Conservation (phyloP, 352 stramenopile species). For the Blastocystis sp. region DNA sequence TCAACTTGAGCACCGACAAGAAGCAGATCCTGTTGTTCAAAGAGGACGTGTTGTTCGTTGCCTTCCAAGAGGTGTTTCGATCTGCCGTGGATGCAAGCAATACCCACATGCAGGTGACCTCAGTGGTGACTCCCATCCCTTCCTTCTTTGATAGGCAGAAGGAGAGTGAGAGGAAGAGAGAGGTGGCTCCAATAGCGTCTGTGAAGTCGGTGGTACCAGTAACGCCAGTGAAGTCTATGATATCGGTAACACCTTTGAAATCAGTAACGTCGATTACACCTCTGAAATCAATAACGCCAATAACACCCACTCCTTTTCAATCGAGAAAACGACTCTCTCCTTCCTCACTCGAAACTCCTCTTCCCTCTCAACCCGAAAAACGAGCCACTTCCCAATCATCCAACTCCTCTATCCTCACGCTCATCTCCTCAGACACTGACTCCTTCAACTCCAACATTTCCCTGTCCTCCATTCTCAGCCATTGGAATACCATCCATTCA, state of each 20-base stretch:
- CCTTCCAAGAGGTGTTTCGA: conserved; percentile 58
- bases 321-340: too few relatives aligned
- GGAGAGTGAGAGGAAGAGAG: conserved; percentile 34
- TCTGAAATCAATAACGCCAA: too few relatives aligned
- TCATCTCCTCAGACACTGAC: too few relatives aligned
- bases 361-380: too few relatives aligned
- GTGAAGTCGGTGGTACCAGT: too few relatives aligned
- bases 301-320: too few relatives aligned
- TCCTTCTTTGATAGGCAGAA: conserved; percentile 7
- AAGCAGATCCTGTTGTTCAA: conserved; percentile 75
- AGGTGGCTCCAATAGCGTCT: too few relatives aligned
- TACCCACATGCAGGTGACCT: background rate
- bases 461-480: background rate
- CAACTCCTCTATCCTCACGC: too few relatives aligned
- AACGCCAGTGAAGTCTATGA: too few relatives aligned
- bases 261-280: too few relatives aligned
- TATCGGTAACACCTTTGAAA: too few relatives aligned
- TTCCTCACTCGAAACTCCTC: background rate
- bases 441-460: conserved; percentile 29
- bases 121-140: background rate
- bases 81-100: conserved; percentile 35
- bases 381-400: too few relatives aligned
- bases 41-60: conserved; percentile 59
- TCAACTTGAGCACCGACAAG: conserved; percentile 94
- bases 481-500: background rate